These are phyloP conservation scores for Beauveria sp. DNA, from an alignment of 2,329 filamentous ascomycete genomes.

Conservation along the genomic window DNA sequence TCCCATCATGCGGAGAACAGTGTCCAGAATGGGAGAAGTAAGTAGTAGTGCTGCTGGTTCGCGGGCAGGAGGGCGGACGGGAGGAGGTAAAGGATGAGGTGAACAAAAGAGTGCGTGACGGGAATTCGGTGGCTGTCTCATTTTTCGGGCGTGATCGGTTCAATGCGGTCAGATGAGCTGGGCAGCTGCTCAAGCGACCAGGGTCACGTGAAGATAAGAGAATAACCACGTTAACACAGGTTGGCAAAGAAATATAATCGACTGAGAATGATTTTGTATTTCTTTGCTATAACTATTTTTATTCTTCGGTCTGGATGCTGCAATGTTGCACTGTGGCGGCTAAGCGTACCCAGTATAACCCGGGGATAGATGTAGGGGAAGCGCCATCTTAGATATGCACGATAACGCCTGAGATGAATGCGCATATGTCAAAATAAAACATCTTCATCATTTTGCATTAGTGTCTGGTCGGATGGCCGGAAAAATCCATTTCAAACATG, in stretches of 20 bases:
- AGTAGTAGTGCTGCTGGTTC: background rate
- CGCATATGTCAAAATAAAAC: no score
- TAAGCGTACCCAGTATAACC: background rate
- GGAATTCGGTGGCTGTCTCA: background rate
- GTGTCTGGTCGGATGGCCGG: no score
- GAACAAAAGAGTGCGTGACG: background rate
- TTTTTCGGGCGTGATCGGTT: slow-evolving; percentile 3
- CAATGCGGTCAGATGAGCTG: background rate
- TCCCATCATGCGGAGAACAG: slow-evolving; percentile 3
- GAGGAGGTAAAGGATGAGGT: background rate
- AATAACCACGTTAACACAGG: background rate
- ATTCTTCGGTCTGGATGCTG: background rate
- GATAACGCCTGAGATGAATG: no score
- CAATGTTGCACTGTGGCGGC: background rate
- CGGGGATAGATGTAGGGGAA: background rate
- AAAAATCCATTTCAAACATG: no score
- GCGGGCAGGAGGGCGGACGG: background rate
- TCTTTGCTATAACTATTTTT: background rate
- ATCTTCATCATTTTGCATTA: no score
- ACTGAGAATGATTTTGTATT: background rate
- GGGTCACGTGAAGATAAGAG: slow-evolving; percentile 2
- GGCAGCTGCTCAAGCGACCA: background rate
- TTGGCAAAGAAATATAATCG: background rate
- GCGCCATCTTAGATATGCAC: background rate
- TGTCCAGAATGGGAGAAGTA: background rate